Conservation (phyloP, 257 asterid species). For the Fraxinus quadrangulata region DNA sequence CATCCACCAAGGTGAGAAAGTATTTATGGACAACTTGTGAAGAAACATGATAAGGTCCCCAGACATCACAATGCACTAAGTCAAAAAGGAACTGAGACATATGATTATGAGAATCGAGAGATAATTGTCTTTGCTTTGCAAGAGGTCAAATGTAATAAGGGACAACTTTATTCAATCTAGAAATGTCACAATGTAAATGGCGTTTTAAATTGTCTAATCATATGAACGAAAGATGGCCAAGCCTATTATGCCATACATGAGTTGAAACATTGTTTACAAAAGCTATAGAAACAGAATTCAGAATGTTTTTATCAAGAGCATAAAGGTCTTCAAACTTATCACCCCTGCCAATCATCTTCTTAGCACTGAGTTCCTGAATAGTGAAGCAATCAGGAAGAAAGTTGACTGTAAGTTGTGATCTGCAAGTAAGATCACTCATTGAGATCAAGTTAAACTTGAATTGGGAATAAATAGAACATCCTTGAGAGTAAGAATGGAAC, state of each 20-base stretch:
- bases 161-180: neutral
- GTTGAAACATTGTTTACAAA: neutral
- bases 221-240: neutral
- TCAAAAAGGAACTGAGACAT: neutral
- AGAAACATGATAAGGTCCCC: neutral
- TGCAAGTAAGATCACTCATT: neutral
- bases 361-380: no score
- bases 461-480: neutral
- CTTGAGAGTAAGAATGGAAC: fast-evolving
- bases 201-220: neutral
- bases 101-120: neutral
- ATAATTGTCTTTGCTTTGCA: neutral
- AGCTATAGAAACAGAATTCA: no score
- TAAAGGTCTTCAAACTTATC: neutral
- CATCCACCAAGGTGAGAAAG: neutral
- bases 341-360: conserved; percentile 1
- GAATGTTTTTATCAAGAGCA: neutral
- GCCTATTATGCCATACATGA: neutral
- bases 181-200: neutral
- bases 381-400: neutral
- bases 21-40: neutral
- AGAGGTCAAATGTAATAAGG: neutral
- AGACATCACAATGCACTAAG: neutral
- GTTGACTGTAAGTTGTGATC: fast-evolving
- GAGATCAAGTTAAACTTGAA: neutral